A percentile compares a stretch with the other conserved stretches of the same genome.
Evolutionary conservation across 306 rosid species (phyloP).

Genomic region (Hippophae gyantsensis): DNA sequence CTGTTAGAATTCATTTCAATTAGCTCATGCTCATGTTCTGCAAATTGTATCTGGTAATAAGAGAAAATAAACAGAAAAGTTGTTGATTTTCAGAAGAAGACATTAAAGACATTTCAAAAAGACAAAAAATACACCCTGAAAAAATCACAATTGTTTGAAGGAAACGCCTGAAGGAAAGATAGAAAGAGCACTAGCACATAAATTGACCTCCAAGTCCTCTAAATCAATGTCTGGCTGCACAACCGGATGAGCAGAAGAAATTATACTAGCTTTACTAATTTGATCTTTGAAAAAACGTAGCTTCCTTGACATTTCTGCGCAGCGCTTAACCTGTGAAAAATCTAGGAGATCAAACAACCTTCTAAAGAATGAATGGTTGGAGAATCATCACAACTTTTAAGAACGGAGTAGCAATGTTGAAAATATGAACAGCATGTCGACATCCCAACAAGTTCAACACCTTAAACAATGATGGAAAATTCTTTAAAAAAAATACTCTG

Average conservation of each 20-base stretch:
- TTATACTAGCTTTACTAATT: constrained; percentile 69
- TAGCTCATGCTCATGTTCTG: constrained; percentile 92
- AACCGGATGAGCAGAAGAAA: constrained; percentile 45
- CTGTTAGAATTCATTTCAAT: constrained; percentile 86
- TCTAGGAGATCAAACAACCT: constrained; percentile 8
- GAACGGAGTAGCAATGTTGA: neutral
- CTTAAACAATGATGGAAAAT: too few species aligned
- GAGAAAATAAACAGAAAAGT: constrained; percentile 14
- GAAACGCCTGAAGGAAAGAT: too few species aligned
- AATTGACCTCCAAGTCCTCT: constrained; percentile 80
- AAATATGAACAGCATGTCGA: neutral
- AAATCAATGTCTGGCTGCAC: constrained; percentile 67
- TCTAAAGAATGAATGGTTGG: constrained; percentile 6
- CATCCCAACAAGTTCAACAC: too few species aligned
- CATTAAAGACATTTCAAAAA: constrained; percentile 5
- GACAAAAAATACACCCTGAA: constrained; percentile 4
- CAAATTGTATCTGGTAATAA: constrained; percentile 63
- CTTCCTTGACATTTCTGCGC: constrained; percentile 99
- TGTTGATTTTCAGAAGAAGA: constrained; percentile 24
- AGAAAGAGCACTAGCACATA: constrained; percentile 11
- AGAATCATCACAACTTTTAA: constrained; percentile 5
- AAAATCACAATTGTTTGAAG: too few species aligned
- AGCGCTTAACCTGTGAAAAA: constrained; percentile 76
- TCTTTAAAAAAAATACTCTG: too few species aligned
- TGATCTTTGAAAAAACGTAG: constrained; percentile 88